Percentiles rank a stretch among this genome's conserved stretches.
Conservation (phyloP, 169 alveolate genomes). For the Eimeria necatrix region DNA sequence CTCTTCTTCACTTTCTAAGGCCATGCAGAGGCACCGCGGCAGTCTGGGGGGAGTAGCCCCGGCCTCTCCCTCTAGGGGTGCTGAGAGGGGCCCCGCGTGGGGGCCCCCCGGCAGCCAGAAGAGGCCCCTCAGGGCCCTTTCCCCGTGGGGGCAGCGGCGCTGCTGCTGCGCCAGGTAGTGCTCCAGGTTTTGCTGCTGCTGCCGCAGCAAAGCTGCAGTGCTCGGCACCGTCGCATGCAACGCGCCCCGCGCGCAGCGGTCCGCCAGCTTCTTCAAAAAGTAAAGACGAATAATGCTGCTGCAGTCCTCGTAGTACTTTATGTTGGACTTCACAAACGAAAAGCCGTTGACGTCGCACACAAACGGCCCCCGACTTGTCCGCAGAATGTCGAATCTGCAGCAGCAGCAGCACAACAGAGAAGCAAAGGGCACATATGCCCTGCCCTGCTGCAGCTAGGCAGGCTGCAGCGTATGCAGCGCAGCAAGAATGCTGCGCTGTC, state of each 20-base stretch:
- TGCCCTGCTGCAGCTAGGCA: too few relatives aligned
- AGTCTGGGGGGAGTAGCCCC: not conserved
- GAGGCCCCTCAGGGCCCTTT: not conserved
- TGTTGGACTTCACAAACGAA: conserved; percentile 97
- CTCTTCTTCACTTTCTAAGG: conserved; percentile 28
- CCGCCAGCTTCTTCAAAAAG: conserved; percentile 53
- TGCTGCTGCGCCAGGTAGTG: conserved; percentile 52
- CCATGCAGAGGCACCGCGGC: conserved; percentile 27
- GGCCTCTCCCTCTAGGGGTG: not conserved
- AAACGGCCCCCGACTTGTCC: conserved; percentile 95
- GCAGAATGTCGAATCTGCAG: conserved; percentile 95
- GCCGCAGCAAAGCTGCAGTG: not conserved
- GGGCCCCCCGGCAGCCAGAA: conserved; percentile 8
- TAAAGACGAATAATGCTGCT: conserved; percentile 74
- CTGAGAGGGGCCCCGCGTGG: not conserved
- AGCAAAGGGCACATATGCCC: too few relatives aligned
- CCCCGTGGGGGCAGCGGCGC: conserved; percentile 37
- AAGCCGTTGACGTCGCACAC: conserved; percentile 99
- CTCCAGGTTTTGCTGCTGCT: conserved; percentile 26
- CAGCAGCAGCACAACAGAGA: too few relatives aligned
- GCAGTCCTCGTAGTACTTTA: conserved; percentile 95
- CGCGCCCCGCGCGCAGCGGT: conserved; percentile 52
- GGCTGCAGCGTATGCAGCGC: too few relatives aligned
- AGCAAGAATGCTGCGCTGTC: too few relatives aligned
- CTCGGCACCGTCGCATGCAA: not conserved